These are phyloP conservation scores for Cadophora gregata DNA, from an alignment of 2,329 filamentous ascomycete genomes.

Conservation along the genomic window DNA sequence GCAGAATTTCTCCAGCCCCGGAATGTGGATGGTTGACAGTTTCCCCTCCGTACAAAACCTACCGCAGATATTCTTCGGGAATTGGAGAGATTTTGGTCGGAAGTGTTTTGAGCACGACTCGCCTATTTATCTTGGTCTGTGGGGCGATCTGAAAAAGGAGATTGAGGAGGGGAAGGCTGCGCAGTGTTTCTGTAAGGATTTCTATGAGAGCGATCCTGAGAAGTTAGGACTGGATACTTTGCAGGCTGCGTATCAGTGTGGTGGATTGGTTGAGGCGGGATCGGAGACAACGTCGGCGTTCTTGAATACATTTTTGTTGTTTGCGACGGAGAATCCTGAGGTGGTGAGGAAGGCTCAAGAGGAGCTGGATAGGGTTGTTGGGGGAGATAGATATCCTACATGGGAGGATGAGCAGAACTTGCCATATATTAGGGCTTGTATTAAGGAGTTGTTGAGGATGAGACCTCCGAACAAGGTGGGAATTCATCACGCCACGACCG, in stretches of 20 bases:
- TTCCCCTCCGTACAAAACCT: constrained; percentile 24
- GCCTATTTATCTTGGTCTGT: constrained; percentile 25
- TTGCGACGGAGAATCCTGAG: constrained; percentile 32
- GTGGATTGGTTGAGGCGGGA: constrained; percentile 47
- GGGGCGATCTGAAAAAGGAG: constrained; percentile 27
- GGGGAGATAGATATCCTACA: constrained; percentile 51
- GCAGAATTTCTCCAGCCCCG: constrained; percentile 46
- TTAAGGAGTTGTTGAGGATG: constrained; percentile 55
- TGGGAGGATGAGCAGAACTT: constrained; percentile 53
- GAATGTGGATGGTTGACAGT: constrained; percentile 37
- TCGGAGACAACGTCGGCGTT: constrained; percentile 47
- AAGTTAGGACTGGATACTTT: constrained; percentile 31
- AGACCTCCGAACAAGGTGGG: constrained; percentile 54
- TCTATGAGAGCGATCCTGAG: constrained; percentile 26
- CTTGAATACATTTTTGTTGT: constrained; percentile 39
- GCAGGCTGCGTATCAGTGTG: constrained; percentile 43
- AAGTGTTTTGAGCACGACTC: constrained; percentile 28
- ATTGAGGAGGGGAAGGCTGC: constrained; percentile 23
- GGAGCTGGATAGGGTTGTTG: constrained; percentile 56
- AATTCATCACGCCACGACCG: constrained; percentile 58
- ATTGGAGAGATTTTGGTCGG: constrained; percentile 22
- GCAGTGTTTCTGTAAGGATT: constrained; percentile 29
- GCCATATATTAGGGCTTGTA: constrained; percentile 51
- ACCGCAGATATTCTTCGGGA: constrained; percentile 22
- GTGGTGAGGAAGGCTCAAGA: constrained; percentile 43